Base-by-base conservation (phyloP, 306 rosid species). In the Hippophae tibetana region DNA sequence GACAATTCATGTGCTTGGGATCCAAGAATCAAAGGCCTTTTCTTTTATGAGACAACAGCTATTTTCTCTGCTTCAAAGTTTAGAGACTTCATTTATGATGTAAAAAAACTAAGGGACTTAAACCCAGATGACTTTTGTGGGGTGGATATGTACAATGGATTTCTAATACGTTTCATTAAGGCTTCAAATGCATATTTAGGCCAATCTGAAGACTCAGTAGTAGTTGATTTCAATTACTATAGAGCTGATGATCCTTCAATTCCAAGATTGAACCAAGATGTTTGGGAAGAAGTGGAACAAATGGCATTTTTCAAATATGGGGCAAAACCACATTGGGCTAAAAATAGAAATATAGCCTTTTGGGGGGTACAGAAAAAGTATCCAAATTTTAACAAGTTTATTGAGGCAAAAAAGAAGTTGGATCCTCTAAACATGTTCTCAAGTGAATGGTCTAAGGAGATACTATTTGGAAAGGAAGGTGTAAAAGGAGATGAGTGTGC, bases 311-410 rank as follows among this genome's bases (percentile, higher is more conserved):
- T 78, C 26, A 88, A 82, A 51, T 55, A 88, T 55, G 86, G 80
- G 26, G 96, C 94, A 7, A 85, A 76, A 62, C 94, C 96, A 54
- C 96, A 82, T 58, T 88, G 94, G 96, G 96, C 74, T 1, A 84
- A 87, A 62, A 87, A 87, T 12, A 80, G 96, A 63, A 78, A 82
- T 58, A 0, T 73, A 3, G 94, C 87, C 41, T 88, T 88, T 64
- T 46, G 72, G 47, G 77, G 67, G 4, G 89, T 85, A 54, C 59
- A 63, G 47, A 7, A 56, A 0, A 88, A 82, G 65, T 80, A 78
- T 50, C 69, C 76, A 0, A 82, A 62, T 49, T 78, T 82, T 52
- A 43, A 27, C n/a, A 52, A 57, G 55, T 84, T 88, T 62, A 1
- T 78, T 53, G 66, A 42, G 7, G 81, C 78, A 1, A 88, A 69